Evolutionary conservation across 306 rosid species (phyloP).

Genomic region (Abrus precatorius): DNA sequence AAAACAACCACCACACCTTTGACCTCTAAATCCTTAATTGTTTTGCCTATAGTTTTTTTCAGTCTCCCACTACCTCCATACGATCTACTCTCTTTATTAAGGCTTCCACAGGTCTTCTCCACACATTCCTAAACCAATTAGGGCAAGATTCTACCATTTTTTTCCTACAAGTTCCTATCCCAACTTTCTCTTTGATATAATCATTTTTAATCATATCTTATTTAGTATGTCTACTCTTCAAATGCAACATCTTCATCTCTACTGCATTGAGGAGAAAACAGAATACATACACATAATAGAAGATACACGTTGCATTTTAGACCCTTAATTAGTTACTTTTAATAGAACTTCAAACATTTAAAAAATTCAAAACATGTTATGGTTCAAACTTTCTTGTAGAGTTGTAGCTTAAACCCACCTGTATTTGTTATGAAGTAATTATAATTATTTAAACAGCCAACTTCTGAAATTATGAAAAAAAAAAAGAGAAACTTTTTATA

Average conservation of each 20-base stretch:
- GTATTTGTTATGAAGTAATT: neutral
- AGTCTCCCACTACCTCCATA: neutral
- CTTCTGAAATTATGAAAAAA: neutral
- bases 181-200: neutral
- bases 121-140: neutral
- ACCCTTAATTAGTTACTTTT: neutral
- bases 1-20: neutral
- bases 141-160: neutral
- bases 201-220: conserved; percentile 3
- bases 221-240: neutral
- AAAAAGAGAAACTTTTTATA: neutral
- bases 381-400: conserved; percentile 8
- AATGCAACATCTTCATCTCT: neutral
- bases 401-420: neutral
- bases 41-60: conserved; percentile 6
- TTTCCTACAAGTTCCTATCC: neutral
- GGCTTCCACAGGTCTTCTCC: neutral
- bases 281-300: neutral
- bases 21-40: neutral
- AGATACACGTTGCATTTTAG: neutral
- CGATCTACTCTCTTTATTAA: neutral
- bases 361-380: neutral
- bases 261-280: neutral
- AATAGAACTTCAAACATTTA: neutral
- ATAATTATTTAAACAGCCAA: neutral